Percentiles rank a stretch among this genome's conserved stretches.
These are phyloP conservation scores for Aspergillus pseudoviridinutans DNA, from an alignment of 2,329 filamentous ascomycete species.

Conservation along the genomic window DNA sequence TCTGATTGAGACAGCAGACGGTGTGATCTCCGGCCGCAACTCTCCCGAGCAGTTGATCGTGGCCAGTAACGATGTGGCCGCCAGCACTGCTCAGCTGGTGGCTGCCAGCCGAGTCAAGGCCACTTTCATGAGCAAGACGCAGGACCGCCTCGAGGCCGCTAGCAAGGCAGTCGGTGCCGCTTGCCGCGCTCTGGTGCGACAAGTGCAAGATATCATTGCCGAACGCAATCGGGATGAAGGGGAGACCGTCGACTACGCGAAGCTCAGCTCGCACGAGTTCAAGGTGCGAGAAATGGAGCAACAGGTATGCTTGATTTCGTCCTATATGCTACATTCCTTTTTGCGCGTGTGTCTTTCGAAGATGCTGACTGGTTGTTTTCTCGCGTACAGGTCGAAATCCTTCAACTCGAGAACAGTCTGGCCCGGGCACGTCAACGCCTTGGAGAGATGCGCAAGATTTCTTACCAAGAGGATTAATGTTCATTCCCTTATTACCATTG, in stretches of 20 bases:
- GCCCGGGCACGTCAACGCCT: conserved; percentile 73
- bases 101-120: conserved; percentile 95
- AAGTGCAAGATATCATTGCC: conserved; percentile 92
- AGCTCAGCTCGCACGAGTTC: conserved; percentile 90
- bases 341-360: background rate
- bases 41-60: conserved; percentile 96
- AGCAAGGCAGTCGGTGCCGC: conserved; percentile 89
- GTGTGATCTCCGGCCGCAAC: conserved; percentile 86
- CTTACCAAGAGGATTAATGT: conserved; percentile 71
- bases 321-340: conserved; percentile 1
- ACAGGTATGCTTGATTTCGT: conserved; percentile 63
- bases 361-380: conserved; percentile 2
- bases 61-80: conserved; percentile 93
- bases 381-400: conserved; percentile 78
- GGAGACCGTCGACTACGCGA: conserved; percentile 80
- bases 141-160: conserved; percentile 84
- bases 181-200: conserved; percentile 80
- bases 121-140: conserved; percentile 94
- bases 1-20: conserved; percentile 95
- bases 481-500: background rate
- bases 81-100: conserved; percentile 92
- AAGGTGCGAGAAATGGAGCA: conserved; percentile 99
- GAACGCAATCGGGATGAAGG: conserved; percentile 74
- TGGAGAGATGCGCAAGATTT: conserved; percentile 97
- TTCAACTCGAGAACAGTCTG: conserved; percentile 87